Conservation (phyloP, 106 monocot genomes). For the Allium cepa region DNA sequence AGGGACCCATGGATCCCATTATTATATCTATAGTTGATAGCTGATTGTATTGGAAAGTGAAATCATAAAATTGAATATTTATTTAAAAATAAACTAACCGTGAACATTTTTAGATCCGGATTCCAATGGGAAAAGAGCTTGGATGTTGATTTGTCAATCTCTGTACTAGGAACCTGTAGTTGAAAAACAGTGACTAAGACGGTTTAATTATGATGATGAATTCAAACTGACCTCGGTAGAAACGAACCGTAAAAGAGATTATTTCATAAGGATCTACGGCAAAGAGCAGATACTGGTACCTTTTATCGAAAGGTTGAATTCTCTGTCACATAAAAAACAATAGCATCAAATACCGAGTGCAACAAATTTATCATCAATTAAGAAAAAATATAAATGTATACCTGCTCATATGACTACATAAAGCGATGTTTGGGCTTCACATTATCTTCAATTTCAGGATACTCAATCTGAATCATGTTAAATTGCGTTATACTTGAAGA, state of each 20-base stretch:
- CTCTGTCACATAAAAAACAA: slow-evolving; percentile 40
- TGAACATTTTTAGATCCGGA: slow-evolving; percentile 91
- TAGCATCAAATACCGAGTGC: background rate
- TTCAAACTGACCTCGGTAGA: background rate
- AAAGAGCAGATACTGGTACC: slow-evolving; percentile 93
- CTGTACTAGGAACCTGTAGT: slow-evolving; percentile 87
- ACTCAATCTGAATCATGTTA: slow-evolving; percentile 57
- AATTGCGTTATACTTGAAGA: too few species aligned
- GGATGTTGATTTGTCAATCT: slow-evolving; percentile 83
- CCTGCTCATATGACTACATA: slow-evolving; percentile 98
- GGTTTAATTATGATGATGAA: background rate
- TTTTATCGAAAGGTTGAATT: slow-evolving; percentile 79
- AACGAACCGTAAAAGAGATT: slow-evolving; percentile 73
- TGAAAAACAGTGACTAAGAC: background rate
- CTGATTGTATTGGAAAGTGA: background rate
- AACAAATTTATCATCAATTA: too few species aligned
- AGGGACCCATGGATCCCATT: slow-evolving; percentile 11
- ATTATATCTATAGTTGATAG: too few species aligned
- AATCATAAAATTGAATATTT: background rate
- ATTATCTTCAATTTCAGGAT: slow-evolving; percentile 96
- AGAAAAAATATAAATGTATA: slow-evolving; percentile 1
- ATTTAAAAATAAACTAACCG: slow-evolving; percentile 36
- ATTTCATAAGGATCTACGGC: slow-evolving; percentile 93
- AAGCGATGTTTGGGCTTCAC: slow-evolving; percentile 84
- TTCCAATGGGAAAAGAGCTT: slow-evolving; percentile 99